Evolutionary conservation across 225 moss, liverwort and hornwort species (phyloP).

Genomic region (Bryoerythrophyllum caledonicum): DNA sequence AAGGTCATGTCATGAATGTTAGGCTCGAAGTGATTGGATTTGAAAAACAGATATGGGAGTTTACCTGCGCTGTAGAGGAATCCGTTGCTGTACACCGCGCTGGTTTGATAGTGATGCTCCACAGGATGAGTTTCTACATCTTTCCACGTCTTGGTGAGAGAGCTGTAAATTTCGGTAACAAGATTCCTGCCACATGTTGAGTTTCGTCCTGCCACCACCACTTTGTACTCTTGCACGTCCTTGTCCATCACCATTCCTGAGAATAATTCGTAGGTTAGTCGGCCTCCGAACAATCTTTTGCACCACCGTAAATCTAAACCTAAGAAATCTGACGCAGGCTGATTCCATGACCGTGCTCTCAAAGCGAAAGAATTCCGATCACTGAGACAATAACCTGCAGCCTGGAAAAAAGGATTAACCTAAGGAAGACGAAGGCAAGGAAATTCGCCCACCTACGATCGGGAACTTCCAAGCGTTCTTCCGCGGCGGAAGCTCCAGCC

Average conservation of each 20-base stretch:
- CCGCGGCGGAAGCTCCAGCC: slow-evolving; percentile 57
- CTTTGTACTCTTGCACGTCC: slow-evolving; percentile 46
- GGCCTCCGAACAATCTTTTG: neutral
- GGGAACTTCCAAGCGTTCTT: slow-evolving; percentile 73
- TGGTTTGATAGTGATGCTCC: slow-evolving; percentile 71
- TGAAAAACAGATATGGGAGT: too few species aligned
- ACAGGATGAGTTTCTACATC: slow-evolving; percentile 49
- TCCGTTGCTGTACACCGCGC: slow-evolving; percentile 60
- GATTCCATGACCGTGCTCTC: too few species aligned
- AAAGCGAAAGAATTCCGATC: too few species aligned
- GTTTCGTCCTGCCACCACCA: slow-evolving; percentile 73
- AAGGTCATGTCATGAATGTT: too few species aligned
- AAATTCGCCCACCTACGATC: slow-evolving; percentile 48
- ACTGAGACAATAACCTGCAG: too few species aligned
- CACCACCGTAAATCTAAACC: too few species aligned
- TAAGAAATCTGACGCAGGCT: too few species aligned
- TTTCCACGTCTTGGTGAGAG: slow-evolving; percentile 57
- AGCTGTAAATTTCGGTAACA: slow-evolving; percentile 75
- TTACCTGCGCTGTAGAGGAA: slow-evolving; percentile 72
- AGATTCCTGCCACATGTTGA: slow-evolving; percentile 52
- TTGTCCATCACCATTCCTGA: slow-evolving; percentile 70
- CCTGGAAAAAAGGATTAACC: too few species aligned
- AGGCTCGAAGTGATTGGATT: too few species aligned
- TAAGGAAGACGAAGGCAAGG: too few species aligned
- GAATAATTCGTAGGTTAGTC: neutral